Evolutionary conservation across 352 stramenopile species (phyloP), one percentile per base, ranked within the genome.

Genomic region (Globisporangium mamillatum): DNA sequence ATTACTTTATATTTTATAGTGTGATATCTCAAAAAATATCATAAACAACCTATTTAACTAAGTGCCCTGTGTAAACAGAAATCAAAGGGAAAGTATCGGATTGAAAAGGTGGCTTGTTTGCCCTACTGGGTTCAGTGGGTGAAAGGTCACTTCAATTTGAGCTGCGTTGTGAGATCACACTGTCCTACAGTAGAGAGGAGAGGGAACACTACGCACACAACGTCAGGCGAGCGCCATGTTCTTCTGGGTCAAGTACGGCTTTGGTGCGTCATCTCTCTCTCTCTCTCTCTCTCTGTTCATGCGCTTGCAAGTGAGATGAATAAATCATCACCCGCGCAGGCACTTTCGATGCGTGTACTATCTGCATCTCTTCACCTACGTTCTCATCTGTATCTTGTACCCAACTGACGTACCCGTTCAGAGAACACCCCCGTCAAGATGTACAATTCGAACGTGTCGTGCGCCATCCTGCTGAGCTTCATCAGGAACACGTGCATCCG

Each of bases 201-300:
- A 50, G 44, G 6, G 18, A 12, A 46, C 53, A 38, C 14, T 55
- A 44, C 48, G 34, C 12, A 34, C n/a, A 38, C 22, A 7, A 24
- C 18, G 5, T 7, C 27, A 24, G 25, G 41, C 27, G 9, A 34
- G 29, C 29, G 36, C 18, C 61, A 88, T 84, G 79, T 89, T 94
- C 72, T 80, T 92, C 75, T 92, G 79, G 80, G 78, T 91, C 63
- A 92, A 91, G 72, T 92, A 92, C 81, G 86, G 86, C 68, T 92
- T 94, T 55, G 84, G 86, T 93, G 69, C 41, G 83, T 57, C 41
- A 22, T 16, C 66, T 3, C 5, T 3, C 10, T 34, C 32, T 14
- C 57, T 7, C 4, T 36, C 4, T 24, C 22, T 52, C 12, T 18
- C 27, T 61, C 4, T 32, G 22, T 61, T 7, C 58, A 32, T 32